A percentile compares a stretch with the other conserved stretches of the same genome.
These are phyloP conservation scores for Pigoraptor vietnamica DNA, from an alignment of 78 protist species.

Conservation along the genomic window DNA sequence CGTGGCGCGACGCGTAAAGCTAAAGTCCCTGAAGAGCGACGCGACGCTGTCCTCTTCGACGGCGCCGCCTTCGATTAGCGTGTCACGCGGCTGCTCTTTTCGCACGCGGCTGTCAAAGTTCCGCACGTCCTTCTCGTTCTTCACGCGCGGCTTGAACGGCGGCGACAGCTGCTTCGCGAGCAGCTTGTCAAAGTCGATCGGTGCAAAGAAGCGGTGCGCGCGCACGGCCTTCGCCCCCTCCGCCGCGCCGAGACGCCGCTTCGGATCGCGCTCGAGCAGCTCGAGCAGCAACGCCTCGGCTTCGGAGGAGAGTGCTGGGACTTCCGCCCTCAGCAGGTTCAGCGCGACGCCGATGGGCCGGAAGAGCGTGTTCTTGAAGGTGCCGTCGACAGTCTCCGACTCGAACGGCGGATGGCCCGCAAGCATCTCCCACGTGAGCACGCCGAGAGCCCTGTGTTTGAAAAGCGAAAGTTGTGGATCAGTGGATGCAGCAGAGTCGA, in stretches of 20 bases:
- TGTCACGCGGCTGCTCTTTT: neutral
- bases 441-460: constrained; percentile 44
- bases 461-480: too few species aligned
- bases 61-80: neutral
- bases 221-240: constrained; percentile 86
- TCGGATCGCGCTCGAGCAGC: neutral
- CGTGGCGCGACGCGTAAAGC: neutral
- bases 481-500: too few species aligned
- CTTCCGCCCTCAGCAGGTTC: neutral
- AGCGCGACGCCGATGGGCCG: neutral
- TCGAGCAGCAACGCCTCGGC: neutral
- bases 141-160: neutral
- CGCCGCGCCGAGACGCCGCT: neutral
- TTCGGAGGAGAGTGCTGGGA: neutral
- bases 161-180: neutral
- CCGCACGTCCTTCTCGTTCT: neutral
- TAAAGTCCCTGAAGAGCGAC: neutral
- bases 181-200: constrained; percentile 69
- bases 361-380: constrained; percentile 19
- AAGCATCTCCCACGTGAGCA: constrained; percentile 33
- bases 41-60: neutral
- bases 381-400: constrained; percentile 74
- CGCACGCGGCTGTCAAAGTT: neutral
- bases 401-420: constrained; percentile 82
- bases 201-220: constrained; percentile 27